Base-by-base conservation (phyloP, 1,139 yeast genomes). In the Scheffersomyces titani region DNA sequence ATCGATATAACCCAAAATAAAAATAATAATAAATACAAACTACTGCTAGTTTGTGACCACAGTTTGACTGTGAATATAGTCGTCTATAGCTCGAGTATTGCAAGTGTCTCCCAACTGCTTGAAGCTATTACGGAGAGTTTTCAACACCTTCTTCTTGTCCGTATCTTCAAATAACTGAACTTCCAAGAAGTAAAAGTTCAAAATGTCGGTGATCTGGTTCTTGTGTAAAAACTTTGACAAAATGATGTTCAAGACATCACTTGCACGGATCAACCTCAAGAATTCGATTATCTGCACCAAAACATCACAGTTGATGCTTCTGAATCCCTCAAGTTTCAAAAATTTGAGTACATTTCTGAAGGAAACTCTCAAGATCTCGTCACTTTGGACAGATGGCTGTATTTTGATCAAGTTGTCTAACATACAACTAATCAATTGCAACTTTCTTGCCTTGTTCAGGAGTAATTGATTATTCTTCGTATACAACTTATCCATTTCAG, bases 151-250 rank as follows among this genome's bases (percentile, higher is more conserved):
- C 18, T 59, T 19, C 52, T 65, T 64, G 13, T 71, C 72, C 6
- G 52, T 55, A 1, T 44, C 40, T 18, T 62, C 60, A 5, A 61
- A 54, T 5, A 73, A 51, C 21, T 61, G 54, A 22, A 70, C 65
- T 60, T 76, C 78, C 61, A 75, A 57, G 54, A 72, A 70, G 50
- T 72, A 72, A 59, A 72, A 73, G 57, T 70, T 72, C 19, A 75
- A 49, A 40, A 70, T 61, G 45, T 62, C 63, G 3, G 73, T 47
- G 22, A 65, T 11, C 57, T n/a, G 13, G n/a, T 57, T 57, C 6
- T 55, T 55, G 24, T 61, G 57, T 24, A 73, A 57, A 18, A 78
- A 64, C 58, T 76, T 73, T 51, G 64, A 67, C 50, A 74, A 61
- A 46, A 79, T 61, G 22, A 76, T 59, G 50, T 70, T 68, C 59